phyloP scores from a whole-genome alignment of 208 protist species.

The Lotmaria passim region DNA sequence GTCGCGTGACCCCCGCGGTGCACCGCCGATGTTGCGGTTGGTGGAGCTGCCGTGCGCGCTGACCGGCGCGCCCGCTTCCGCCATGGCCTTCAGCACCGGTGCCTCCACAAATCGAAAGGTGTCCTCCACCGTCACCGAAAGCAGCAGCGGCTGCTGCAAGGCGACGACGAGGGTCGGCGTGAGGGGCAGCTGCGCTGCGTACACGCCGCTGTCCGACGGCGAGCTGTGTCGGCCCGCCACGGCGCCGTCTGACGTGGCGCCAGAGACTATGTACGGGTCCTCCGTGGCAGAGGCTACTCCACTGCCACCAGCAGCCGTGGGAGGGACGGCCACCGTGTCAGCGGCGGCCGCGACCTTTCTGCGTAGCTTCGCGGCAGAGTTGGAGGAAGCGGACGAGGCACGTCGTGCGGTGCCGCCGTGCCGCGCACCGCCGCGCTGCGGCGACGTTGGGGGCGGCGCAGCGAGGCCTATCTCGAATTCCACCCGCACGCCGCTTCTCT shows the following conservation, averaged over 20 bases:
- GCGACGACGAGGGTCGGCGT: constrained; percentile 10
- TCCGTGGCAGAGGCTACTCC: neutral
- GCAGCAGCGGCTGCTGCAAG: constrained; percentile 27
- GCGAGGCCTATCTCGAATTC: neutral
- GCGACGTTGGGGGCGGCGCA: neutral
- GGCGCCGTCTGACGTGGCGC: constrained; percentile 9
- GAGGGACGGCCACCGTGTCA: neutral
- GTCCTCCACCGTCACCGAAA: constrained; percentile 28
- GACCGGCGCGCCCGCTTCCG: constrained; percentile 1
- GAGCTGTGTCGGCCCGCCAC: constrained; percentile 5
- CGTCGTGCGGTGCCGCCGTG: neutral
- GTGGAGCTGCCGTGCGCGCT: neutral
- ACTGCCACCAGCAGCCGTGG: neutral
- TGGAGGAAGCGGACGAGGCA: neutral
- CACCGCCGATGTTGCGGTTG: neutral
- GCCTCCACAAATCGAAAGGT: constrained; percentile 18
- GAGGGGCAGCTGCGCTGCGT: constrained; percentile 21
- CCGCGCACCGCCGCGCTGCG: constrained; percentile 5
- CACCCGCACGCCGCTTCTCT: constrained; percentile 5
- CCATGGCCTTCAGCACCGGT: constrained; percentile 6
- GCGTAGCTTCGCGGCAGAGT: neutral
- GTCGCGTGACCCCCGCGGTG: neutral
- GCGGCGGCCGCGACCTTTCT: neutral
- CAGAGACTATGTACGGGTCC: constrained; percentile 24
- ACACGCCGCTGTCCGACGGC: constrained; percentile 9